phyloP scores from a whole-genome alignment of 305 asterid species.

The Rubia peregrina region DNA sequence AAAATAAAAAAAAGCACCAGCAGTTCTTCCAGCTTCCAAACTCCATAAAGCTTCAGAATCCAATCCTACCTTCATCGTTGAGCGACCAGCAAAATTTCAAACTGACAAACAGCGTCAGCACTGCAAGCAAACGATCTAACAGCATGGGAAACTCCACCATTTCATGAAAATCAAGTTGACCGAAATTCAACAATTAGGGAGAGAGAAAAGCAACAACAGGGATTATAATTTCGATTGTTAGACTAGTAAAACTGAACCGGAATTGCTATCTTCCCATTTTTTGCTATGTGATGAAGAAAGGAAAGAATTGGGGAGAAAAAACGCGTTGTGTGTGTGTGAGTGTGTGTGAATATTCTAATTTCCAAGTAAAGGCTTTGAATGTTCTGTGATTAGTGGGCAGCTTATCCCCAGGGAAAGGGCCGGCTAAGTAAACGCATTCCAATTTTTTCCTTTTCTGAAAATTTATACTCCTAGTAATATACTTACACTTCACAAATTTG shows the following conservation, averaged over 20 bases:
- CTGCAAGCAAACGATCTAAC: slow-evolving; percentile 23
- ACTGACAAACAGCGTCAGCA: slow-evolving; percentile 28
- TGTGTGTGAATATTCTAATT: background rate
- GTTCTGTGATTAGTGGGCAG: slow-evolving; percentile 6
- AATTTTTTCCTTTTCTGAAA: background rate
- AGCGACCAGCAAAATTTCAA: slow-evolving; percentile 49
- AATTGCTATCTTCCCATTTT: background rate
- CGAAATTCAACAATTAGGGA: slow-evolving; percentile 20
- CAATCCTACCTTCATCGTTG: slow-evolving; percentile 56
- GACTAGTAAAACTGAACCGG: slow-evolving; percentile 12
- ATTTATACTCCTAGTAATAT: too few relatives aligned
- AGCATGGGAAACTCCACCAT: slow-evolving; percentile 47
- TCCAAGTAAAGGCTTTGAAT: slow-evolving; percentile 6
- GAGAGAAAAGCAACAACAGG: background rate
- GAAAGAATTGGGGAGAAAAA: slow-evolving; percentile 12
- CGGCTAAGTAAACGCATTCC: slow-evolving; percentile 5
- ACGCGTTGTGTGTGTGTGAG: slow-evolving; percentile 28
- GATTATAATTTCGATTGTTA: slow-evolving; percentile 8
- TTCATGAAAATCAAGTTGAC: slow-evolving; percentile 35
- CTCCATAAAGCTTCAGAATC: background rate
- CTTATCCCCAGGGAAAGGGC: slow-evolving; percentile 5
- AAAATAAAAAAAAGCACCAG: background rate
- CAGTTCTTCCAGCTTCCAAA: background rate
- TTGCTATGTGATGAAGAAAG: background rate
- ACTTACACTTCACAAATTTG: too few relatives aligned